Percentiles rank a stretch among this genome's conserved stretches.
Conservation (phyloP, 1,284 basidiomycete species). For the Ustilago bromivora region DNA sequence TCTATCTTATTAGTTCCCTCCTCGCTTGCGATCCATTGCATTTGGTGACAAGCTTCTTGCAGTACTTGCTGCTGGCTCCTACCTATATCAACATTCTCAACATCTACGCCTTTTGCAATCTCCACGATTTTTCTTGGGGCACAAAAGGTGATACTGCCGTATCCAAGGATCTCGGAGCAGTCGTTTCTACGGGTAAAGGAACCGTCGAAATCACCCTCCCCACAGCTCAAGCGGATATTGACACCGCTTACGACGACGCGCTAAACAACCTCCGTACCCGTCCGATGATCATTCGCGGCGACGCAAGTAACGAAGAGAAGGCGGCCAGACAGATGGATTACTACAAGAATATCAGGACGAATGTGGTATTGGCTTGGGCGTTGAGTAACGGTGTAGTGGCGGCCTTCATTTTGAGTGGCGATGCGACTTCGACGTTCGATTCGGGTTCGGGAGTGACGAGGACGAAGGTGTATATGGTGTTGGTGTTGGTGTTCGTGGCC, state of each 20-base stretch:
- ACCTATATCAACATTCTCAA: conserved; percentile 85
- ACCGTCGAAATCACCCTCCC: conserved; percentile 87
- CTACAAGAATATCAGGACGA: conserved; percentile 82
- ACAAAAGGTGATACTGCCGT: conserved; percentile 70
- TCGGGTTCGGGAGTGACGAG: conserved; percentile 46
- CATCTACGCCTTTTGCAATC: conserved; percentile 68
- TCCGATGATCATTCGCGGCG: conserved; percentile 71
- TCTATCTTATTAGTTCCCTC: conserved; percentile 74
- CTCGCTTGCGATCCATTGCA: conserved; percentile 91
- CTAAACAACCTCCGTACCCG: conserved; percentile 82
- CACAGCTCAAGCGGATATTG: conserved; percentile 86
- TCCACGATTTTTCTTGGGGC: conserved; percentile 69
- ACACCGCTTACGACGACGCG: conserved; percentile 88
- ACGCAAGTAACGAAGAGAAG: conserved; percentile 65
- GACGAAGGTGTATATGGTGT: conserved; percentile 65
- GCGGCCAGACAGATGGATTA: conserved; percentile 67
- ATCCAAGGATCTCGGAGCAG: conserved; percentile 65
- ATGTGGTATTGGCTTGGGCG: conserved; percentile 87
- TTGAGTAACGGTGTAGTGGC: conserved; percentile 76
- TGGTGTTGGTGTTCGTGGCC: conserved; percentile 66
- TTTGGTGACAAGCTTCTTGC: conserved; percentile 90
- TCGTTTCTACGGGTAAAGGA: conserved; percentile 67
- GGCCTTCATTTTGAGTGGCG: conserved; percentile 62
- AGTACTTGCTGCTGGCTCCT: conserved; percentile 90
- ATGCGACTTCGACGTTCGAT: conserved; percentile 54